Evolutionary conservation across 371 early-diverging fungal species (phyloP).

Genomic region (Haplosporangium sp.): DNA sequence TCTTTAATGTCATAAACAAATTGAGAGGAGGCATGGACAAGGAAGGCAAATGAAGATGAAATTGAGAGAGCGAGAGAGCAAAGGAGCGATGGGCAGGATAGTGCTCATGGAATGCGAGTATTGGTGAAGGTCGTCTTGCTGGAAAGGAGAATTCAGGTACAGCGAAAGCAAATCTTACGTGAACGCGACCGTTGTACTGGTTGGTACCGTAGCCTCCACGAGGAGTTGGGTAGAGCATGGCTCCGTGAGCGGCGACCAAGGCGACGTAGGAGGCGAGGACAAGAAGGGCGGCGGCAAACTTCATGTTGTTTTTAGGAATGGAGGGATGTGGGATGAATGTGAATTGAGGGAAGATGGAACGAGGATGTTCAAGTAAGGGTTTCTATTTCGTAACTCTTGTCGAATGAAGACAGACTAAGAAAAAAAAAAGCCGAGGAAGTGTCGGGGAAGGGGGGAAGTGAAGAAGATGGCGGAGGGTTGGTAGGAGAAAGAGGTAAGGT

Average conservation of each 20-base stretch:
- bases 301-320: slow-evolving; percentile 22
- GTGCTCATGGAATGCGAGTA: too few species aligned
- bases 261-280: slow-evolving; percentile 27
- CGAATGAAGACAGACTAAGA: neutral
- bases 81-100: too few species aligned
- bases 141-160: neutral
- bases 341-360: neutral
- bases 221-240: slow-evolving; percentile 52
- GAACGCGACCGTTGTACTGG: slow-evolving; percentile 36
- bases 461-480: neutral
- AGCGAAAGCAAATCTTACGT: slow-evolving; percentile 10
- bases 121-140: neutral
- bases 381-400: neutral
- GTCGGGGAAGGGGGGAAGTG: neutral
- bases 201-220: slow-evolving; percentile 43
- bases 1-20: too few species aligned
- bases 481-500: neutral
- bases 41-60: too few species aligned
- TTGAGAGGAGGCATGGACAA: too few species aligned
- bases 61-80: too few species aligned
- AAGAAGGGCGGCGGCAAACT: slow-evolving; percentile 28
- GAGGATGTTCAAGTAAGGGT: neutral
- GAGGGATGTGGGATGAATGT: neutral
- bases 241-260: slow-evolving; percentile 46
- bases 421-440: neutral